Evolutionary conservation across 2,329 filamentous ascomycete species (phyloP), one percentile per base, ranked within the genome.

Genomic region (Monosporascus sp.): DNA sequence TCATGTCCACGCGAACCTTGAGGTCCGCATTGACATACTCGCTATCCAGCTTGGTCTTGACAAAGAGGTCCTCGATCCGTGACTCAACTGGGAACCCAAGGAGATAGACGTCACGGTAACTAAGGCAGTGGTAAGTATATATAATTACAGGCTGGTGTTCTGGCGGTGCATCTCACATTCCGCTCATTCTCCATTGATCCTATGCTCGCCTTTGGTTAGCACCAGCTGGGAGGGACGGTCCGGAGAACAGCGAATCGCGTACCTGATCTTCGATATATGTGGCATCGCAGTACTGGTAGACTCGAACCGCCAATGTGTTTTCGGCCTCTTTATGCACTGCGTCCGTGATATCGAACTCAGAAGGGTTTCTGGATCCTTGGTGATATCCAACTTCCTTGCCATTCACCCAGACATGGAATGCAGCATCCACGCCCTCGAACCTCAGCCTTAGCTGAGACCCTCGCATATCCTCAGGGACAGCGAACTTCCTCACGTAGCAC

Each of bases 401-500:
- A 58, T 87, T 86, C 3, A 86, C 64, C 75, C 77, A 86, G 6
- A 86, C 70, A 64, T 86, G 81, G 57, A 81, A 86, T 0, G 82
- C 78, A 54, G 79, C 78, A 58, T 86, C 83, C 0, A 86, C 82
- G 1, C 83, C 82, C 58, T 86, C 83, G 55, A 86, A 86, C 26
- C 82, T 70, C 9, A 86, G 66, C 19, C 82, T 71, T 16, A 84
- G 68, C 58, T 83, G 79, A 35, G 70, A 66, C 55, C 70, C 52
- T 8, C 48, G 55, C 5, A 67, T 72, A 35, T 63, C 60, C 20
- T 69, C 58, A 1, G 77, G 76, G 4, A 82, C 67, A 2, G 63
- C 63, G 60, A 85, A 82, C 24, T 69, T 73, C 22, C 72, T 74
- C 44, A 78, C 66, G 59, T 85, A 85, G 2, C 74, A 77, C 1